Conservation (phyloP, 345 rosid genomes). For the Iberis pinnata region DNA sequence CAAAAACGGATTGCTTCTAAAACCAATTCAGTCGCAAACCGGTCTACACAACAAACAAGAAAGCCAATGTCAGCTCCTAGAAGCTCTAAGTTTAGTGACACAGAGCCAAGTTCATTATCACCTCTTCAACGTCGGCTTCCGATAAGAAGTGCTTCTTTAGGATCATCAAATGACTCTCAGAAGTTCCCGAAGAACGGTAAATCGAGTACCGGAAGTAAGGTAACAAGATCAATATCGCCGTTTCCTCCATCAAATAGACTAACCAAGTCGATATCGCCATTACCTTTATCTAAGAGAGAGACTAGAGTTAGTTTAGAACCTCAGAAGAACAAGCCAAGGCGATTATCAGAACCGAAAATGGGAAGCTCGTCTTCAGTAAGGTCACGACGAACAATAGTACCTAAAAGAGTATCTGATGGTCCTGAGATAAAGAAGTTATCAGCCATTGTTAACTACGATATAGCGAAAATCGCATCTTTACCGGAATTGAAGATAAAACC, state of each 20-base stretch:
- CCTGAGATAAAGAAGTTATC: constrained; percentile 68
- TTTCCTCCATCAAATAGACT: constrained; percentile 47
- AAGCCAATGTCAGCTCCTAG: constrained; percentile 50
- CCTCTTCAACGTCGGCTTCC: constrained; percentile 59
- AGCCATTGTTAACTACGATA: constrained; percentile 75
- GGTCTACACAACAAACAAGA: constrained; percentile 41
- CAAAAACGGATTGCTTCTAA: constrained; percentile 85
- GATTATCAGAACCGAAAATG: constrained; percentile 74
- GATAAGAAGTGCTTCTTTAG: constrained; percentile 40
- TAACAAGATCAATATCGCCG: constrained; percentile 52
- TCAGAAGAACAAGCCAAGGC: constrained; percentile 58
- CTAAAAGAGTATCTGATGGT: constrained; percentile 37
- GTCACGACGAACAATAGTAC: constrained; percentile 37
- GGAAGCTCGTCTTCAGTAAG: constrained; percentile 43
- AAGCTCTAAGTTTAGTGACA: constrained; percentile 76
- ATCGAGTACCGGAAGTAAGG: constrained; percentile 40
- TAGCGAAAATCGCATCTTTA: constrained; percentile 66
- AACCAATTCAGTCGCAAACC: constrained; percentile 43
- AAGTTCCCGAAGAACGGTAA: constrained; percentile 52
- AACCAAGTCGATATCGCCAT: constrained; percentile 43
- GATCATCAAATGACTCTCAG: constrained; percentile 47
- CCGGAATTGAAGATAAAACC: constrained; percentile 64
- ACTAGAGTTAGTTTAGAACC: too few relatives aligned
- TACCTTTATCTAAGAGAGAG: constrained; percentile 49
- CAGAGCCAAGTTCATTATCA: constrained; percentile 64